Conservation (phyloP, 768 basidiomycete species). For the Boletus huronensis region DNA sequence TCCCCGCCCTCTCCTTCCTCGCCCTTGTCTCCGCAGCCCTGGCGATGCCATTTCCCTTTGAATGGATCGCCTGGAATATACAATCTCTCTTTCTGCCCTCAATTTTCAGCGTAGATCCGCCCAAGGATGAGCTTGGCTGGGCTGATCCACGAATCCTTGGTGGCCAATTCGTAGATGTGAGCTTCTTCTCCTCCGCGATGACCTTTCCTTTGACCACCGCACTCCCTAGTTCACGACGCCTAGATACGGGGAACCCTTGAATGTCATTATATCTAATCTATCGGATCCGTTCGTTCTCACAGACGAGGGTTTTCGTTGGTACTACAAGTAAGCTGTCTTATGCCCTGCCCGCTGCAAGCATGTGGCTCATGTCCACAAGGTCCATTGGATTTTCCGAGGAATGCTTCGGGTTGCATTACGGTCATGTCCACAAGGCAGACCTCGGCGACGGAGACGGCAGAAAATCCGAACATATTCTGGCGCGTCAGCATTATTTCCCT, state of each 20-base stretch:
- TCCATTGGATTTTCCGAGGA: conserved; percentile 82
- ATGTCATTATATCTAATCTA: conserved; percentile 73
- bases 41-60: conserved; percentile 15
- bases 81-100: conserved; percentile 11
- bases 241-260: conserved; percentile 74
- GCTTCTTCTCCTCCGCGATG: conserved; percentile 18
- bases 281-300: conserved; percentile 82
- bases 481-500: conserved; percentile 75
- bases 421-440: conserved; percentile 72
- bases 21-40: conserved; percentile 11
- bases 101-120: conserved; percentile 2
- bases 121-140: conserved; percentile 40
- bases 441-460: conserved; percentile 79
- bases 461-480: conserved; percentile 66
- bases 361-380: conserved; percentile 32
- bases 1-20: conserved; percentile 7
- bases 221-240: conserved; percentile 58
- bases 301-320: conserved; percentile 63
- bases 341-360: background rate
- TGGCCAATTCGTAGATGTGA: conserved; percentile 73
- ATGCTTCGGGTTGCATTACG: conserved; percentile 77
- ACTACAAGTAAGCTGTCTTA: conserved; percentile 51
- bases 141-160: conserved; percentile 70
- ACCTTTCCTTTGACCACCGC: background rate
- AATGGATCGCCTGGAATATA: background rate